Conservation (phyloP, 192 early-diverging fungal genomes). For the Coemansia sp. region DNA sequence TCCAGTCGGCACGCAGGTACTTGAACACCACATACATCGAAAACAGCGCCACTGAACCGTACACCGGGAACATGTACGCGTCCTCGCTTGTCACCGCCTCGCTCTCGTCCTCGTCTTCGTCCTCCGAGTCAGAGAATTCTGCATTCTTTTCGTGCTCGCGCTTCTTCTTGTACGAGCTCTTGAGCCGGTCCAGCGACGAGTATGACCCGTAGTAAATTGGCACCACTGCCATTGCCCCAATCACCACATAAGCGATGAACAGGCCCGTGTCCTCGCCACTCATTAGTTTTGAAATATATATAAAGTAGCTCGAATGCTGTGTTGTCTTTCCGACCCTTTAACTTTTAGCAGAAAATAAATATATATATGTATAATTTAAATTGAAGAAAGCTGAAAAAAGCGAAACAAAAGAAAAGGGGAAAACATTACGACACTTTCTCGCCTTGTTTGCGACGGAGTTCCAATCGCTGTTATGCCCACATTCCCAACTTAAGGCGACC, state of each 20-base stretch:
- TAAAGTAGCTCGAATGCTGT: no score
- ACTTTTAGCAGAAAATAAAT: no score
- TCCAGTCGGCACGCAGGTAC: constrained; percentile 78
- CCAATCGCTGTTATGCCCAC: no score
- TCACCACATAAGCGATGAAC: constrained; percentile 77
- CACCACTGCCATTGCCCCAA: constrained; percentile 79
- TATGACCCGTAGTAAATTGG: constrained; percentile 88
- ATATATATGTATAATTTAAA: no score
- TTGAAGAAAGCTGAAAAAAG: no score
- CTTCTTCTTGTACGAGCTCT: constrained; percentile 47
- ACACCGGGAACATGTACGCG: constrained; percentile 90
- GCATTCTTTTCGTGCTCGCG: constrained; percentile 38
- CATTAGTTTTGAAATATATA: constrained; percentile 6
- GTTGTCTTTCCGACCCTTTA: no score
- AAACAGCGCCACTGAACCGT: constrained; percentile 80
- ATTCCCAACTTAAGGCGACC: no score
- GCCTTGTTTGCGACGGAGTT: no score
- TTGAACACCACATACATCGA: constrained; percentile 85
- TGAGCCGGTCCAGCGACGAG: constrained; percentile 63
- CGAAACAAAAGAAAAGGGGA: no score
- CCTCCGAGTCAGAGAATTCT: constrained; percentile 60
- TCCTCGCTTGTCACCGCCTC: constrained; percentile 85
- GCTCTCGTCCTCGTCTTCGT: constrained; percentile 64
- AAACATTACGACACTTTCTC: no score
- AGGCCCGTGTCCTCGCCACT: constrained; percentile 24